Conservation (phyloP, 345 rosid genomes). For the Erodium maritimum region DNA sequence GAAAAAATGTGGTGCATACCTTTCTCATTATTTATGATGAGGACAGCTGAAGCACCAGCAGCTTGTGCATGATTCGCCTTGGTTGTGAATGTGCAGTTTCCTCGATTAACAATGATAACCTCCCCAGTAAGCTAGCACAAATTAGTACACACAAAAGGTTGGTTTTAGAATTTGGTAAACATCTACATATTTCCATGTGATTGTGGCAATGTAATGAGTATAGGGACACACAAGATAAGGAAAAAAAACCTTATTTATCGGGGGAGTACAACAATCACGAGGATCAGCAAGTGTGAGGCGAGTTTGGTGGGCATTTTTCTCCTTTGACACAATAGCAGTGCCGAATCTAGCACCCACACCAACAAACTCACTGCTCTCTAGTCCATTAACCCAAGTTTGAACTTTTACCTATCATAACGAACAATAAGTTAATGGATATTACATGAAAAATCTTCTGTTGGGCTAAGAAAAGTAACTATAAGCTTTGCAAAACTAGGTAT, state of each 20-base stretch:
- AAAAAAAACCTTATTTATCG: conserved; percentile 54
- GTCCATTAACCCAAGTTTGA: conserved; percentile 81
- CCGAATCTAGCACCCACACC: conserved; percentile 99
- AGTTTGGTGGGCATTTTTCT: conserved; percentile 75
- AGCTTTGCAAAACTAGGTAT: not conserved
- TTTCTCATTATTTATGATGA: conserved; percentile 80
- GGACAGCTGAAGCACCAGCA: conserved; percentile 88
- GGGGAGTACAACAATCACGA: conserved; percentile 61
- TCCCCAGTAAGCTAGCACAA: conserved; percentile 59
- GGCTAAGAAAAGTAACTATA: not conserved
- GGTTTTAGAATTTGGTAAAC: conserved; percentile 9
- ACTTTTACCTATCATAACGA: conserved; percentile 65
- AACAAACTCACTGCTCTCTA: conserved; percentile 73
- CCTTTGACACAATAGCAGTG: conserved; percentile 67
- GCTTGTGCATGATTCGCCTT: conserved; percentile 85
- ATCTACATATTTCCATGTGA: not conserved
- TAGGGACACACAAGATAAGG: not conserved
- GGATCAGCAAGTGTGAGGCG: conserved; percentile 72
- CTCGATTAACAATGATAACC: conserved; percentile 84
- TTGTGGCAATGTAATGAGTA: not conserved
- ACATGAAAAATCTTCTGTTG: not conserved
- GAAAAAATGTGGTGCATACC: conserved; percentile 29
- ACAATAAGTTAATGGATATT: not conserved
- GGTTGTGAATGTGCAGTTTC: conserved; percentile 73
- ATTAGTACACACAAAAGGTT: conserved; percentile 7